Conservation (phyloP, 345 rosid genomes). For the Eutrema heterophyllum region DNA sequence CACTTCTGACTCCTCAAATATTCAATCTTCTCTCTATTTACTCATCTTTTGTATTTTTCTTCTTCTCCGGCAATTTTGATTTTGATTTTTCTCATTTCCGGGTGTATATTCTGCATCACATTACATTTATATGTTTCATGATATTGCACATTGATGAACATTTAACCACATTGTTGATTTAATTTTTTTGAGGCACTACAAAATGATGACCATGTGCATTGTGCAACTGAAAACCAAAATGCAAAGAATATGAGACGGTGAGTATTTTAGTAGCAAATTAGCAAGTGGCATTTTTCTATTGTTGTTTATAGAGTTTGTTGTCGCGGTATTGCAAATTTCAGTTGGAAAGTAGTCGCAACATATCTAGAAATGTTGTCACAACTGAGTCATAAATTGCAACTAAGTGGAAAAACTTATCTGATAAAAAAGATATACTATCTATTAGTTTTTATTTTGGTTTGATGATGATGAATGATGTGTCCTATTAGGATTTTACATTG, state of each 20-base stretch:
- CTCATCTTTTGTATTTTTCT: slow-evolving; percentile 4
- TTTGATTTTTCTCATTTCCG: background rate
- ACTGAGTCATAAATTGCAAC: background rate
- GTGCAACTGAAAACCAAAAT: background rate
- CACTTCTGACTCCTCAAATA: slow-evolving; percentile 35
- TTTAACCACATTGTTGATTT: background rate
- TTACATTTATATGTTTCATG: background rate
- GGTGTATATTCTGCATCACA: background rate
- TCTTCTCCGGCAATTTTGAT: background rate
- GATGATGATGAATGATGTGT: slow-evolving; percentile 16
- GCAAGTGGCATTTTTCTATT: background rate
- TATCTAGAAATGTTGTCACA: background rate
- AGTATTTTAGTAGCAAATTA: background rate
- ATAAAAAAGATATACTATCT: background rate
- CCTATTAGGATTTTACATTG: slow-evolving; percentile 17
- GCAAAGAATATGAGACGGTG: background rate
- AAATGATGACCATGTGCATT: background rate
- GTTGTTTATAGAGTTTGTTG: background rate
- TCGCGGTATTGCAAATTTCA: background rate
- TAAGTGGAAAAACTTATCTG: background rate
- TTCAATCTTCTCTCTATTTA: background rate
- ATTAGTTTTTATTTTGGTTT: background rate
- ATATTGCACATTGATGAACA: background rate
- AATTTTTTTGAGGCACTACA: background rate
- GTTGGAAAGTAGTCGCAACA: background rate